Evolutionary conservation across 768 basidiomycete genomes (phyloP).

Genomic region (Serendipita sp.): DNA sequence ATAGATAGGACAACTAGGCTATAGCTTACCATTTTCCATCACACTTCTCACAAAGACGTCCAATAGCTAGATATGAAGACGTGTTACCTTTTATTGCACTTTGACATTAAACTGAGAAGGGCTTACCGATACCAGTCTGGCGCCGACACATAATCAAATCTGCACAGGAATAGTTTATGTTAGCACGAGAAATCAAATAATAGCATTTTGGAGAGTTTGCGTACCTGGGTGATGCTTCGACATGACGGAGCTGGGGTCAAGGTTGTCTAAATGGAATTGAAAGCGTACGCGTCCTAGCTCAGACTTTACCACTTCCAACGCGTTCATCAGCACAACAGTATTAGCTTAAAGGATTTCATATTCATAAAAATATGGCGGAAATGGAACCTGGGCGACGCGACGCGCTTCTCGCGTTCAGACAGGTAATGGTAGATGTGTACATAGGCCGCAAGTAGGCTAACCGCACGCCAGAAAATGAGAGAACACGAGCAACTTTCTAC

Average conservation of each 20-base stretch:
- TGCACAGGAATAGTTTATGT: conserved; percentile 17
- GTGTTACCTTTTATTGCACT: not conserved
- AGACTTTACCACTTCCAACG: not conserved
- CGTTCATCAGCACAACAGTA: not conserved
- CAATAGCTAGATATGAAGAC: conserved; percentile 50
- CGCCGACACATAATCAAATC: conserved; percentile 98
- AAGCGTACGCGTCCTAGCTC: not conserved
- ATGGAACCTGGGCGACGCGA: conserved; percentile 6
- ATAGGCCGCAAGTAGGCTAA: not conserved
- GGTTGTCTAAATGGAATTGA: not conserved
- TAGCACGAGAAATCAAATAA: not conserved
- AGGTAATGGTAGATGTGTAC: not conserved
- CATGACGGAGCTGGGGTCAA: conserved; percentile 26
- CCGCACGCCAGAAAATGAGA: conserved; percentile 72
- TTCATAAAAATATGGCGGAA: not conserved
- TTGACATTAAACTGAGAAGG: conserved; percentile 9
- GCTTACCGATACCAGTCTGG: conserved; percentile 87
- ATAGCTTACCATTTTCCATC: conserved; percentile 89
- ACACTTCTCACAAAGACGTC: conserved; percentile 95
- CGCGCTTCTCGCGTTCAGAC: conserved; percentile 5
- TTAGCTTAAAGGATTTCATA: not conserved
- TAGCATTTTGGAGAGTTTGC: conserved; percentile 12
- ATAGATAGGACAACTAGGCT: not conserved
- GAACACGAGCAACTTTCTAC: conserved; percentile 77
- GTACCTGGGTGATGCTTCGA: conserved; percentile 83